These are phyloP conservation scores for Pichia sporocuriosa DNA, from an alignment of 805 yeast species.

Conservation along the genomic window DNA sequence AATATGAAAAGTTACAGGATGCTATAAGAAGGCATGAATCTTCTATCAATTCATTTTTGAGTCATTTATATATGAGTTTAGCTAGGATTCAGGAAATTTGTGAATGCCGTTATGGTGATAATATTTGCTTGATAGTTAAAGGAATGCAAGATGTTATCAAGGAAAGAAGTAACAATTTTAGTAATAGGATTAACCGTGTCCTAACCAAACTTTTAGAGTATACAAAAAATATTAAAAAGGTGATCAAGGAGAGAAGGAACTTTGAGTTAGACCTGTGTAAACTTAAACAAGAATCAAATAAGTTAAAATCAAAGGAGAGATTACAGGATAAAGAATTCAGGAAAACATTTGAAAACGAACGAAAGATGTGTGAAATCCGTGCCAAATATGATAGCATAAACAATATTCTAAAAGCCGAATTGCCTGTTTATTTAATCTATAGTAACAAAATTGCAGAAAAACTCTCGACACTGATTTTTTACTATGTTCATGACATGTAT, in stretches of 20 bases:
- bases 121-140: too few relatives aligned
- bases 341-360: conserved; percentile 27
- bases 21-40: neutral
- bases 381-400: conserved; percentile 35
- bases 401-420: conserved; percentile 35
- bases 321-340: conserved; percentile 35
- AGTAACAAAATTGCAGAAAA: conserved; percentile 29
- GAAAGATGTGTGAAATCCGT: conserved; percentile 26
- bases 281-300: conserved; percentile 15
- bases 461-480: conserved; percentile 32
- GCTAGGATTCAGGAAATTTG: neutral
- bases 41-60: neutral
- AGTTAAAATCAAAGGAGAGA: conserved; percentile 19
- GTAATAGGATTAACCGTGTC: neutral
- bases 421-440: conserved; percentile 38
- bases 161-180: neutral
- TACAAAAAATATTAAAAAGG: conserved; percentile 20
- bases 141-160: neutral
- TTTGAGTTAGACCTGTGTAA: conserved; percentile 20
- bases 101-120: too few relatives aligned
- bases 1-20: neutral
- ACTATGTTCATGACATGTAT: conserved; percentile 32
- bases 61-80: conserved; percentile 1
- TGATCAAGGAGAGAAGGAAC: conserved; percentile 21
- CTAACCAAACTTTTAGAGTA: conserved; percentile 11